These are phyloP conservation scores for Trypanosoma lewisi DNA, from an alignment of 208 protist species.

Conservation along the genomic window DNA sequence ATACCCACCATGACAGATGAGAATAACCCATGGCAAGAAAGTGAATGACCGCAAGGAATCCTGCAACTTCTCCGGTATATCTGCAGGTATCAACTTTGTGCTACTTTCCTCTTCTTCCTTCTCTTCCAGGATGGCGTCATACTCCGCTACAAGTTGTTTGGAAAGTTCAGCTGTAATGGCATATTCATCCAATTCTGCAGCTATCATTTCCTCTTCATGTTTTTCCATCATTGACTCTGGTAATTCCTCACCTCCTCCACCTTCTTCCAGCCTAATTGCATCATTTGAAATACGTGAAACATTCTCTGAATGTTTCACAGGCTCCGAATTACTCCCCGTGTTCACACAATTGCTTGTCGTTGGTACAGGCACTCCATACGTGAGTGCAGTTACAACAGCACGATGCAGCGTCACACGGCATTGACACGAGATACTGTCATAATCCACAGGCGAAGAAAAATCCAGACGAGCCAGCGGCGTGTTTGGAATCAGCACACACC, in stretches of 20 bases:
- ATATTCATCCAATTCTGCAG: conserved; percentile 15
- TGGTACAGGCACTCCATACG: conserved; percentile 18
- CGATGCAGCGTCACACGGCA: conserved; percentile 69
- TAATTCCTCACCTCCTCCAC: conserved; percentile 19
- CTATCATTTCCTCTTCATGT: conserved; percentile 15
- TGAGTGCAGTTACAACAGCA: conserved; percentile 50
- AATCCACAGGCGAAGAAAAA: conserved; percentile 37
- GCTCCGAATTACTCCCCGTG: not conserved
- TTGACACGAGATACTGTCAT: conserved; percentile 44
- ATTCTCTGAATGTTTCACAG: not conserved
- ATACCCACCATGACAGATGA: conserved; percentile 89
- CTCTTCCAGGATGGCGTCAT: conserved; percentile 44
- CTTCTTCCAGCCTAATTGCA: conserved; percentile 14
- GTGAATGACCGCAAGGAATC: conserved; percentile 40
- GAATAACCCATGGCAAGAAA: conserved; percentile 55
- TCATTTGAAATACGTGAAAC: not conserved
- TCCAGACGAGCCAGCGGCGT: conserved; percentile 38
- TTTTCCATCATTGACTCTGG: no score
- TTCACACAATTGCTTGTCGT: not conserved
- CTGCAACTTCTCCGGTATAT: conserved; percentile 27
- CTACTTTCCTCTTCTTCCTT: conserved; percentile 39
- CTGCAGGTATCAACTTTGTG: conserved; percentile 29
- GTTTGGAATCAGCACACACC: conserved; percentile 42
- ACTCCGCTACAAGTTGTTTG: conserved; percentile 66
- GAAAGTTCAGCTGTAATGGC: conserved; percentile 37